Evolutionary conservation across 2,329 filamentous ascomycete species (phyloP).

Genomic region (Beauveria sp.): DNA sequence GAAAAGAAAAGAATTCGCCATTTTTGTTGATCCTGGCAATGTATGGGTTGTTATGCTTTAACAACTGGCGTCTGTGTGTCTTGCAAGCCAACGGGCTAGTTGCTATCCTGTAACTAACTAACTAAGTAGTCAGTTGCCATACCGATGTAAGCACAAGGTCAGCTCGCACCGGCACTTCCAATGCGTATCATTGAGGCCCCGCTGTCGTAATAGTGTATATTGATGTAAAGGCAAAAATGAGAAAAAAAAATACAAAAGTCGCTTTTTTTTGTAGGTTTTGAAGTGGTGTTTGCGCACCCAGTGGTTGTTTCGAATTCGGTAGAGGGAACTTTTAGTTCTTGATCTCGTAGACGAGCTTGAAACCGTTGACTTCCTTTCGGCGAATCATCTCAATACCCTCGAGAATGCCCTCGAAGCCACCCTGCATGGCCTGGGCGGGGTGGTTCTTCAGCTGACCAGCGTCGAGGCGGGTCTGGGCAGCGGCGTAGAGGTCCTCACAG

Average conservation of each 20-base stretch:
- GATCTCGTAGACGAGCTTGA: constrained; percentile 32
- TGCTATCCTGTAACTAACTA: background rate
- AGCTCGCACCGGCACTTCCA: background rate
- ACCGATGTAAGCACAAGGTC: constrained; percentile 5
- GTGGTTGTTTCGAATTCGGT: background rate
- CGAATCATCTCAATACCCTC: constrained; percentile 24
- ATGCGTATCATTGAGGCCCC: background rate
- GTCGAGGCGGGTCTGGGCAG: constrained; percentile 10
- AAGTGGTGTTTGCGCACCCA: background rate
- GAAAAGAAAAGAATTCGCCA: background rate
- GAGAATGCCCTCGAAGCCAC: constrained; percentile 27
- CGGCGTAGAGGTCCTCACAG: constrained; percentile 8
- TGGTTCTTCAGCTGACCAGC: constrained; percentile 13
- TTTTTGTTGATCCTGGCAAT: background rate
- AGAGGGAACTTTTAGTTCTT: background rate
- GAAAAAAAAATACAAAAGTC: background rate
- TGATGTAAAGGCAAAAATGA: background rate
- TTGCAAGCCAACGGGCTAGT: background rate
- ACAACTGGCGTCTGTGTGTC: background rate
- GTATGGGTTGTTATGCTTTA: background rate
- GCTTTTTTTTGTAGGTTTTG: constrained; percentile 2
- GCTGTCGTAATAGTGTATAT: background rate
- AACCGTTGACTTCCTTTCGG: constrained; percentile 28
- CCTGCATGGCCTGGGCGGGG: constrained; percentile 12
- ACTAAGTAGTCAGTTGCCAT: background rate